Conservation (phyloP, 2,329 filamentous ascomycete genomes). For the Fusarium fracticaudum region DNA sequence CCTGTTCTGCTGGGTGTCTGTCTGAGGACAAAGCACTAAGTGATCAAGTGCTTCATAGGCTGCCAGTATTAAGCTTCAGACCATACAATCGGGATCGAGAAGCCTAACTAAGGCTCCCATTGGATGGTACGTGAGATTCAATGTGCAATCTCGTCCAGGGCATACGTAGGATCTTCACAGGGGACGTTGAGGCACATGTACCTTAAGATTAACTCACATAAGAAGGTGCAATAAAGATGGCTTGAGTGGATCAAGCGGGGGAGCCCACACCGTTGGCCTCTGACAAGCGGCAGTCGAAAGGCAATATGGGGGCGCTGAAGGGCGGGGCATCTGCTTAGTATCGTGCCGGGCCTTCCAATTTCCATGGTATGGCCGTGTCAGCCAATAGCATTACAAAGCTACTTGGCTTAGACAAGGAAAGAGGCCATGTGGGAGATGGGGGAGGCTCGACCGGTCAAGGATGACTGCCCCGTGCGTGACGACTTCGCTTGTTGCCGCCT, state of each 20-base stretch:
- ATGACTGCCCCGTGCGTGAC: slow-evolving; percentile 31
- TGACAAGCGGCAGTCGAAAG: slow-evolving; percentile 18
- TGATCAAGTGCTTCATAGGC: neutral
- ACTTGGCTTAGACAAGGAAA: slow-evolving; percentile 11
- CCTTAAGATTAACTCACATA: slow-evolving; percentile 1
- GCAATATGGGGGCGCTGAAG: slow-evolving; percentile 27
- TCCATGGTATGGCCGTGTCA: neutral
- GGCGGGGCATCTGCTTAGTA: slow-evolving; percentile 12
- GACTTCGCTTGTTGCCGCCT: slow-evolving; percentile 38
- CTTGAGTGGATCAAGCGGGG: slow-evolving; percentile 6
- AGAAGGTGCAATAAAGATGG: slow-evolving; percentile 6
- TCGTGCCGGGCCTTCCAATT: neutral
- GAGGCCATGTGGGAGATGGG: slow-evolving; percentile 23
- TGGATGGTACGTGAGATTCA: neutral
- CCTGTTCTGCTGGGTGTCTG: neutral
- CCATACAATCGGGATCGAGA: neutral
- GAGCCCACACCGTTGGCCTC: slow-evolving; percentile 11
- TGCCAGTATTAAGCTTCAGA: neutral
- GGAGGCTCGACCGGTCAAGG: slow-evolving; percentile 39
- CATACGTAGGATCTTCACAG: neutral
- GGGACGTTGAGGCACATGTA: neutral
- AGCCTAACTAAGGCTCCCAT: neutral
- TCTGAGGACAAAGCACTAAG: neutral
- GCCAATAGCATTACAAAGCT: slow-evolving; percentile 16
- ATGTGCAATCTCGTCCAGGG: neutral